A percentile compares a stretch with the other conserved stretches of the same genome.
Evolutionary conservation across 306 rosid genomes (phyloP).

Genomic region (Senna siamea): DNA sequence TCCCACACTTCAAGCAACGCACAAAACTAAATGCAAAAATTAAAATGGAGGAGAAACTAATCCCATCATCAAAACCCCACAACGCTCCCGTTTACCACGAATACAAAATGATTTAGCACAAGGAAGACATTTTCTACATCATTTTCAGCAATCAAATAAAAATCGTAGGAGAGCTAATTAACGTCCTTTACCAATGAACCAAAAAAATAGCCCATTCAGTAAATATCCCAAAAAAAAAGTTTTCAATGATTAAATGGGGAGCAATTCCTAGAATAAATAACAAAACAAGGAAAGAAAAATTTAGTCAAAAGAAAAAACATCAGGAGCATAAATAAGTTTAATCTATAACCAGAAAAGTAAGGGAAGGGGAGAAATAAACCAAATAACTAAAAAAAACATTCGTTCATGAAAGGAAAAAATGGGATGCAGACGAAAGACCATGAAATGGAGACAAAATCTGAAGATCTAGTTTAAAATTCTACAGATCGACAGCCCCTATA

Average conservation of each 20-base stretch:
- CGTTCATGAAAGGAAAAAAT: too few species aligned
- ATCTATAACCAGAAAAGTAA: not conserved
- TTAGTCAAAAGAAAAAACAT: not conserved
- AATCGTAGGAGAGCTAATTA: not conserved
- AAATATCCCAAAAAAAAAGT: not conserved
- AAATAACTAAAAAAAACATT: too few species aligned
- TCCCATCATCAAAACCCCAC: not conserved
- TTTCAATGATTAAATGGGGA: not conserved
- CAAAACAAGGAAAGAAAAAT: not conserved
- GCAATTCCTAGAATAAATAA: not conserved
- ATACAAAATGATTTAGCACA: not conserved
- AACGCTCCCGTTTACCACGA: not conserved
- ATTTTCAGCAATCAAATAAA: not conserved
- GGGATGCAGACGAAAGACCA: not conserved
- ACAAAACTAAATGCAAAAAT: not conserved
- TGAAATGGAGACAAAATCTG: not conserved
- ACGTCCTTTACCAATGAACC: not conserved
- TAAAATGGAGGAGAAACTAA: not conserved
- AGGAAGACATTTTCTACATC: not conserved
- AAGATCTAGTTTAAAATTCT: constrained; percentile 33
- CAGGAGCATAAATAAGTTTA: not conserved
- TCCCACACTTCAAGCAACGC: not conserved
- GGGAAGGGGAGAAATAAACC: not conserved
- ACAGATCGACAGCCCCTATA: constrained; percentile 10
- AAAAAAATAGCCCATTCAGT: not conserved